Conservation (phyloP, 2,329 filamentous ascomycete species). For the Grosmannia clavigera region DNA sequence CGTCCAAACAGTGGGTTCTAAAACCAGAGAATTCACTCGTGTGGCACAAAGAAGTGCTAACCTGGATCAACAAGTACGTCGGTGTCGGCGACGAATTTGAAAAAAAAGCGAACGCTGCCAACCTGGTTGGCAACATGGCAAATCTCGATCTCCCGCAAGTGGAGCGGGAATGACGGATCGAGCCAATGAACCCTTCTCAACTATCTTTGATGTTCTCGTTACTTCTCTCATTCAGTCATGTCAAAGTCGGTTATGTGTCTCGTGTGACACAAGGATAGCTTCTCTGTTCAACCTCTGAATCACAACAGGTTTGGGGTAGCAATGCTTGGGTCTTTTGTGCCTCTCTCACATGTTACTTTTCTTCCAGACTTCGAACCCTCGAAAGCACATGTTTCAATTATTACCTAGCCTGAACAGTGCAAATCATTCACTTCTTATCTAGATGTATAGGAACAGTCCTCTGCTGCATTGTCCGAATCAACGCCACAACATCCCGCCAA, state of each 20-base stretch:
- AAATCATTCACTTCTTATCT: background rate
- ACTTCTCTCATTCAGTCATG: too few relatives aligned
- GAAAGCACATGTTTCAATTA: too few relatives aligned
- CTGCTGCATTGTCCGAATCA: slow-evolving; percentile 7
- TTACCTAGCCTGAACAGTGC: background rate
- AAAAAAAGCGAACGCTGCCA: background rate
- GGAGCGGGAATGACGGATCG: background rate
- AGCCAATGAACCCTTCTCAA: background rate
- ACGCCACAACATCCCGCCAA: slow-evolving; percentile 7
- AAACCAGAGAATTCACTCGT: slow-evolving; percentile 84
- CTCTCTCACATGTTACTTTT: too few relatives aligned
- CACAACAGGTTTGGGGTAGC: too few relatives aligned
- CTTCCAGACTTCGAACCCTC: too few relatives aligned
- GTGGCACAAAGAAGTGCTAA: slow-evolving; percentile 79
- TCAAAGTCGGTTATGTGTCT: too few relatives aligned
- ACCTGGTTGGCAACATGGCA: background rate
- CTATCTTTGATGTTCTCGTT: too few relatives aligned
- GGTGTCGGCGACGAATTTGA: slow-evolving; percentile 22
- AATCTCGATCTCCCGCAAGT: background rate
- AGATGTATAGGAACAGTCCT: background rate
- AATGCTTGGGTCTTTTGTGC: too few relatives aligned
- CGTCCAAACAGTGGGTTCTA: slow-evolving; percentile 53
- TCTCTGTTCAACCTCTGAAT: too few relatives aligned
- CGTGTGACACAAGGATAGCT: too few relatives aligned
- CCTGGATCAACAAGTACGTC: slow-evolving; percentile 58